Evolutionary conservation across 208 protist species (phyloP).

Genomic region (Wallacemonas collosoma): DNA sequence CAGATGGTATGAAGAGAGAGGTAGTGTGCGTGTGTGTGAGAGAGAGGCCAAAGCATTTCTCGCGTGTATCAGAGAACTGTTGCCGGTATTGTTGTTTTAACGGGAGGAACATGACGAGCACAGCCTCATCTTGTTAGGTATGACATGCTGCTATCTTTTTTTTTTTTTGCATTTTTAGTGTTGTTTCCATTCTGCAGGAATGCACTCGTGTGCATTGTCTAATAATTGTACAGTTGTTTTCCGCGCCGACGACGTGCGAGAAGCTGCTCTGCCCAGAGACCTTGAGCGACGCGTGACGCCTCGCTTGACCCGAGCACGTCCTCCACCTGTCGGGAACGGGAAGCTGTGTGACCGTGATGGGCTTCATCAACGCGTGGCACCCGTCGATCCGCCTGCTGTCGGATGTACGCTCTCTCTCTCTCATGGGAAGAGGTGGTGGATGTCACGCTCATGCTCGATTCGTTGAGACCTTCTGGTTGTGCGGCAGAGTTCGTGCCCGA

Average conservation of each 20-base stretch:
- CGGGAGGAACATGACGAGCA: too few species aligned
- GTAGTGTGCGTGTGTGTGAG: too few species aligned
- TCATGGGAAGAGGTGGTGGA: neutral
- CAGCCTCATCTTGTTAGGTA: too few species aligned
- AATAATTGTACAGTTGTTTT: conserved; percentile 2
- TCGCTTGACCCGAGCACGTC: conserved; percentile 1
- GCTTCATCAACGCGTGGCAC: neutral
- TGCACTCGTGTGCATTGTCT: too few species aligned
- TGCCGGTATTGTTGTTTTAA: too few species aligned
- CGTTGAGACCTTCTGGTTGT: conserved; percentile 10
- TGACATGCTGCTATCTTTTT: neutral
- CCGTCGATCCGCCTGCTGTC: neutral
- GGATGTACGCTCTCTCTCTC: too few species aligned
- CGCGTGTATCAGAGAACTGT: too few species aligned
- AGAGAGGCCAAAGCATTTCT: too few species aligned
- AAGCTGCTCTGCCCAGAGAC: conserved; percentile 67
- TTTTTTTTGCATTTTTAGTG: neutral
- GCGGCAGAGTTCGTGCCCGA: neutral
- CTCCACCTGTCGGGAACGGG: neutral
- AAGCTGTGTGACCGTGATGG: neutral
- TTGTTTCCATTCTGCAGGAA: too few species aligned
- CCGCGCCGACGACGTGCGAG: conserved; percentile 32
- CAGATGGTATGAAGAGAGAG: too few species aligned
- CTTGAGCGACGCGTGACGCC: conserved; percentile 46
- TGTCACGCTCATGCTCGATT: neutral